phyloP scores from a whole-genome alignment of 768 basidiomycete genomes.

The Lactarius sanguifluus region DNA sequence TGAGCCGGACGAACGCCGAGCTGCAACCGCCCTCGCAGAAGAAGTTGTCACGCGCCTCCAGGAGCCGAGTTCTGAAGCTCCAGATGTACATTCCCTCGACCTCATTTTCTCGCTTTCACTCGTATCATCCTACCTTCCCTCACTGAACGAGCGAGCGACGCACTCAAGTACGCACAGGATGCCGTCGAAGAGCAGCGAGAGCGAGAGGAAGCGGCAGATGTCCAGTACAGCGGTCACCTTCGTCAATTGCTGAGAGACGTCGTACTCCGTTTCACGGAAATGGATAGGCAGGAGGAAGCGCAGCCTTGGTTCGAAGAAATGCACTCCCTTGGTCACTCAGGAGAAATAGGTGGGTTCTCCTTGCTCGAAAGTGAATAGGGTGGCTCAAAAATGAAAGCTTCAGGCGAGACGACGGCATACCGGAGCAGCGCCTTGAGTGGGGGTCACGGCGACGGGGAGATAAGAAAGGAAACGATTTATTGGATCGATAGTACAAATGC shows the following conservation, averaged over 20 bases:
- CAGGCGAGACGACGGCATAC: background rate
- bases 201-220: constrained; percentile 1
- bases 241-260: constrained; percentile 17
- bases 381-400: background rate
- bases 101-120: constrained; percentile 23
- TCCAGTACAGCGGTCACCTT: constrained; percentile 1
- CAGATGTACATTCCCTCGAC: constrained; percentile 9
- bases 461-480: constrained; percentile 1
- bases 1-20: constrained; percentile 12
- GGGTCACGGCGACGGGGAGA: background rate
- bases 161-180: constrained; percentile 20
- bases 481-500: background rate
- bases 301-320: constrained; percentile 14
- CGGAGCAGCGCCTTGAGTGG: background rate
- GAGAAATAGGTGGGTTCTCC: background rate
- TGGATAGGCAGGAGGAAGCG: constrained; percentile 1
- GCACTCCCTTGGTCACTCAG: background rate
- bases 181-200: constrained; percentile 21
- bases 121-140: constrained; percentile 16
- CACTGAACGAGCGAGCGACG: constrained; percentile 15
- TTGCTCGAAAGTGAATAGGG: background rate
- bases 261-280: constrained; percentile 10
- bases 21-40: constrained; percentile 15
- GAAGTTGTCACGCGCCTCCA: constrained; percentile 15
- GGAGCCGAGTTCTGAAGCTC: background rate